Conservation (phyloP, 1,139 yeast genomes). For the Sugiyamaella castrensis region DNA sequence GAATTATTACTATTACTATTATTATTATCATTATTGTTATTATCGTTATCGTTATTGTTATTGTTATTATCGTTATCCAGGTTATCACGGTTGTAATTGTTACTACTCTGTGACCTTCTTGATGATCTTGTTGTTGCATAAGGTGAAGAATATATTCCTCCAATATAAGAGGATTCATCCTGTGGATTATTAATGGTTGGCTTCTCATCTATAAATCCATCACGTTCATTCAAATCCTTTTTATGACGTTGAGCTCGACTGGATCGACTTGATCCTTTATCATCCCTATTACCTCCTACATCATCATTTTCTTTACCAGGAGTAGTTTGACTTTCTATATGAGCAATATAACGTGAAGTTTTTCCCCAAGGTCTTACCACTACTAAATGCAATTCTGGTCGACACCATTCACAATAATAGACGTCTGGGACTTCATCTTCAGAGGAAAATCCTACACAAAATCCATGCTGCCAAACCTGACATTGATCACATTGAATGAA, state of each 20-base stretch:
- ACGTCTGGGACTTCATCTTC: slow-evolving; percentile 82
- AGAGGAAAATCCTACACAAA: slow-evolving; percentile 77
- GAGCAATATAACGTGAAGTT: slow-evolving; percentile 45
- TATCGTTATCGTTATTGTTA: not conserved
- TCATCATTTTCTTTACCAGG: slow-evolving; percentile 9
- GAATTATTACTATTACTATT: not conserved
- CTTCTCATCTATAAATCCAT: slow-evolving; percentile 3
- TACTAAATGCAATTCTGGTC: slow-evolving; percentile 72
- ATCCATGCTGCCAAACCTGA: slow-evolving; percentile 97
- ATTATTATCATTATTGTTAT: slow-evolving; percentile 2
- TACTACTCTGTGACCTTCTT: not conserved
- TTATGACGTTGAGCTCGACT: slow-evolving; percentile 10
- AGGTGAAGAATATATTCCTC: too few relatives aligned
- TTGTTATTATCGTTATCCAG: too few relatives aligned
- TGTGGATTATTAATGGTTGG: too few relatives aligned
- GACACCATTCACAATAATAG: slow-evolving; percentile 90
- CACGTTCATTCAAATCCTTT: slow-evolving; percentile 10
- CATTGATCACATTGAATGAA: slow-evolving; percentile 90
- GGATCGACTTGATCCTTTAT: slow-evolving; percentile 9
- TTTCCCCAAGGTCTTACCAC: slow-evolving; percentile 49
- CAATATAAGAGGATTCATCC: too few relatives aligned
- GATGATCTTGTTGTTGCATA: not conserved
- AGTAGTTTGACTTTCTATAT: slow-evolving; percentile 24
- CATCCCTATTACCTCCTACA: slow-evolving; percentile 5
- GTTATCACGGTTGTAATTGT: too few relatives aligned